Conservation (phyloP, 768 basidiomycete genomes). For the Termitomyces sp. region DNA sequence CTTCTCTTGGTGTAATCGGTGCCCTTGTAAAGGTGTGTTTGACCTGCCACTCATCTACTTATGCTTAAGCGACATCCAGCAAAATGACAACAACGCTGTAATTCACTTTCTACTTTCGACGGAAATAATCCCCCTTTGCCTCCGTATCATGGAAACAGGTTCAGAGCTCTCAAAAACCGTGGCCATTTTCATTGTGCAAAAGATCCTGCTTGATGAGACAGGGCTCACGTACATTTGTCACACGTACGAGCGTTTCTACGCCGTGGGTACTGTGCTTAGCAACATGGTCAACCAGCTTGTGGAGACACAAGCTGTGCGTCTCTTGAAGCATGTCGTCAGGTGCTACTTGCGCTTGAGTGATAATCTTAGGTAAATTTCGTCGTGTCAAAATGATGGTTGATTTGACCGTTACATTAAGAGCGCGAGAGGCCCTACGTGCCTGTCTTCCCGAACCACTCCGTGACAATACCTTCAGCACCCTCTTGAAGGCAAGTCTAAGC, state of each 20-base stretch:
- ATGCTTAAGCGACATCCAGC: conserved; percentile 42
- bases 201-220: conserved; percentile 95
- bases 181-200: conserved; percentile 99
- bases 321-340: conserved; percentile 96
- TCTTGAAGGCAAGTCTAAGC: conserved; percentile 75
- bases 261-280: conserved; percentile 95
- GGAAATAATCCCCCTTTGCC: conserved; percentile 98
- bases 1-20: conserved; percentile 98
- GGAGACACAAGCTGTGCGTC: conserved; percentile 93
- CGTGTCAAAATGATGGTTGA: not conserved
- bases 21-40: conserved; percentile 88
- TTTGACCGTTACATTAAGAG: conserved; percentile 43
- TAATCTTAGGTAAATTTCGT: conserved; percentile 73
- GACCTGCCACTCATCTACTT: not conserved
- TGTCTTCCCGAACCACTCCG: conserved; percentile 94
- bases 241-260: conserved; percentile 99
- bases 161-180: conserved; percentile 98
- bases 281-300: conserved; percentile 99
- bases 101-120: conserved; percentile 99
- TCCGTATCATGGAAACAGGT: conserved; percentile 99
- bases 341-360: conserved; percentile 96
- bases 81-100: conserved; percentile 99
- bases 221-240: conserved; percentile 99
- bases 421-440: conserved; percentile 91
- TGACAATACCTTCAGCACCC: conserved; percentile 86